A percentile compares a stretch with the other conserved stretches of the same genome.
These are phyloP conservation scores for Beauveria asiatica DNA, from an alignment of 2,329 filamentous ascomycete genomes.

Conservation along the genomic window DNA sequence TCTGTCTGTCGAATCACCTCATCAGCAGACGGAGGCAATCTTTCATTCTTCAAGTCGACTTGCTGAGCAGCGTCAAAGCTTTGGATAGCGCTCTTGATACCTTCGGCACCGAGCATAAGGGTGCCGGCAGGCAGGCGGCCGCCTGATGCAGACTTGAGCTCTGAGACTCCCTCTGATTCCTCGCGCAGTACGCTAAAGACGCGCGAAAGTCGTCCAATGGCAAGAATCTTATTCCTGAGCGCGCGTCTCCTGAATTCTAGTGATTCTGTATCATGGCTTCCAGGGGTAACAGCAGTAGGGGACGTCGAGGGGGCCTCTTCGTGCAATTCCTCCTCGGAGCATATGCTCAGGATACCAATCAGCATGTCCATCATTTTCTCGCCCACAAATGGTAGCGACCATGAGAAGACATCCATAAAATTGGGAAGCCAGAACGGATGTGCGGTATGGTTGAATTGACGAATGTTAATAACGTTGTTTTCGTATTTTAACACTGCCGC, in stretches of 20 bases:
- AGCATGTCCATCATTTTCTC: constrained; percentile 99
- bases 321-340: constrained; percentile 94
- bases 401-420: constrained; percentile 99
- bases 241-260: constrained; percentile 89
- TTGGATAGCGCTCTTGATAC: constrained; percentile 96
- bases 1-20: constrained; percentile 80
- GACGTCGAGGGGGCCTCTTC: constrained; percentile 66
- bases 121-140: constrained; percentile 89
- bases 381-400: constrained; percentile 96
- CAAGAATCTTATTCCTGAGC: constrained; percentile 99
- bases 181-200: constrained; percentile 98
- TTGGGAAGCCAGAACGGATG: constrained; percentile 99
- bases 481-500: constrained; percentile 98
- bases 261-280: constrained; percentile 63
- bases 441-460: constrained; percentile 98
- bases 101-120: constrained; percentile 94
- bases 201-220: constrained; percentile 89
- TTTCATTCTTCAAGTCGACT: constrained; percentile 94
- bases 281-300: constrained; percentile 47
- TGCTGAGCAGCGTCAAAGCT: constrained; percentile 95
- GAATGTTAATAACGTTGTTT: constrained; percentile 99
- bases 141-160: constrained; percentile 93
- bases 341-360: constrained; percentile 95
- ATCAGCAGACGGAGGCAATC: constrained; percentile 82
- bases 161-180: constrained; percentile 91